Evolutionary conservation across 306 rosid species (phyloP).

Genomic region (Malus asiatica): DNA sequence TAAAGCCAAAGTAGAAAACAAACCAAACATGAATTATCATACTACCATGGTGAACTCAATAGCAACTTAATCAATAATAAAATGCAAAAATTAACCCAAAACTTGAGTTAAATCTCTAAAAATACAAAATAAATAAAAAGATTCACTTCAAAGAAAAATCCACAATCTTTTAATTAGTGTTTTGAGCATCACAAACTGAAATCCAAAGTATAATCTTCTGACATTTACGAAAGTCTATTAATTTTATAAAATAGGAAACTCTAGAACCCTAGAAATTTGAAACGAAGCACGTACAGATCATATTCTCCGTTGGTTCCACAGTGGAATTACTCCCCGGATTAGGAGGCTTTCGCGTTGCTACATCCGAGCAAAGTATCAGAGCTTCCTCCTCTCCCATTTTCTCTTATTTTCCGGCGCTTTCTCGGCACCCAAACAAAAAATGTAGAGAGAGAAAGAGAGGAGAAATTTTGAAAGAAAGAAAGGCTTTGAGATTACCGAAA

Average conservation of each 20-base stretch:
- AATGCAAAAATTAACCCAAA: too few relatives aligned
- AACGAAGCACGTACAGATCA: background rate
- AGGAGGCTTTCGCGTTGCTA: background rate
- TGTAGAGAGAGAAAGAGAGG: background rate
- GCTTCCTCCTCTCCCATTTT: constrained; percentile 6
- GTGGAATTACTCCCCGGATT: background rate
- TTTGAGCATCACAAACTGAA: background rate
- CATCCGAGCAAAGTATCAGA: background rate
- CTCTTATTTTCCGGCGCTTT: background rate
- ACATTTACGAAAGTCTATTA: background rate
- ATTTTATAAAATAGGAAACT: background rate
- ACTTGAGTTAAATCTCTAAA: too few relatives aligned
- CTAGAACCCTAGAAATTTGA: background rate
- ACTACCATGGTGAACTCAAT: too few relatives aligned
- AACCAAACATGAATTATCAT: too few relatives aligned
- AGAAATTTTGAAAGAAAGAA: background rate
- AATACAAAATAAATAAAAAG: too few relatives aligned
- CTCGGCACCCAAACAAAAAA: background rate
- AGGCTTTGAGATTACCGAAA: background rate
- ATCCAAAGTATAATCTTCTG: background rate
- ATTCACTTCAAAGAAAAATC: too few relatives aligned
- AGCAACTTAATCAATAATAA: too few relatives aligned
- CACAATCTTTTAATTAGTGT: background rate
- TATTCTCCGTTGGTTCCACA: background rate
- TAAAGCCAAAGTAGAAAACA: background rate